Conservation (phyloP, 371 early-diverging fungal species). For the Lichtheimia corymbifera region DNA sequence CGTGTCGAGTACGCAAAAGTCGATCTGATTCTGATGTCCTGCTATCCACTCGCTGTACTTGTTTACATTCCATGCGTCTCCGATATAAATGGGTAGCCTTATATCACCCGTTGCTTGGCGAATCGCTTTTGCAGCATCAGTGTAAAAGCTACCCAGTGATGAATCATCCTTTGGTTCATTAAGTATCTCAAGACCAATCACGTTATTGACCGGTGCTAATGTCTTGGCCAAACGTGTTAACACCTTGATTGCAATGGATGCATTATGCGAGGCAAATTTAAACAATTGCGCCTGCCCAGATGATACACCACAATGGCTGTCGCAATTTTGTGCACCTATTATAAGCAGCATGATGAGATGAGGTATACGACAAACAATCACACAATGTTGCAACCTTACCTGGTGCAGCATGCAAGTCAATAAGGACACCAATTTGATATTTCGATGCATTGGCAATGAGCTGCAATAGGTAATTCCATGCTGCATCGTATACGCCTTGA, state of each 20-base stretch:
- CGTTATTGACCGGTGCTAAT: conserved; percentile 30
- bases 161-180: conserved; percentile 30
- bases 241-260: conserved; percentile 14
- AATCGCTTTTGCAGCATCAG: conserved; percentile 13
- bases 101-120: conserved; percentile 16
- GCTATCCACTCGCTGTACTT: conserved; percentile 24
- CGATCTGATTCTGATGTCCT: conserved; percentile 4
- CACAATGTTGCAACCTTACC: conserved; percentile 22
- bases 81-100: conserved; percentile 25
- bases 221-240: conserved; percentile 15
- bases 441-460: conserved; percentile 54
- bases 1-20: conserved; percentile 30
- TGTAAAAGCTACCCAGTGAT: conserved; percentile 18
- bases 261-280: conserved; percentile 12
- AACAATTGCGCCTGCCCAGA: conserved; percentile 20
- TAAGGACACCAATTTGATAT: conserved; percentile 59
- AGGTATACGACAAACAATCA: neutral
- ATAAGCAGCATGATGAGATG: neutral
- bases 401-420: conserved; percentile 73
- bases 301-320: conserved; percentile 27
- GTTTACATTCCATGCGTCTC: conserved; percentile 26
- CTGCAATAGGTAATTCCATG: conserved; percentile 43
- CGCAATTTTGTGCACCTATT: conserved; percentile 33
- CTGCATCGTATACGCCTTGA: conserved; percentile 31
- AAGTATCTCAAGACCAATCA: conserved; percentile 28